A percentile compares a stretch with the other conserved stretches of the same genome.
These are phyloP conservation scores for Acacia melanoxylon DNA, from an alignment of 306 rosid species.

Conservation along the genomic window DNA sequence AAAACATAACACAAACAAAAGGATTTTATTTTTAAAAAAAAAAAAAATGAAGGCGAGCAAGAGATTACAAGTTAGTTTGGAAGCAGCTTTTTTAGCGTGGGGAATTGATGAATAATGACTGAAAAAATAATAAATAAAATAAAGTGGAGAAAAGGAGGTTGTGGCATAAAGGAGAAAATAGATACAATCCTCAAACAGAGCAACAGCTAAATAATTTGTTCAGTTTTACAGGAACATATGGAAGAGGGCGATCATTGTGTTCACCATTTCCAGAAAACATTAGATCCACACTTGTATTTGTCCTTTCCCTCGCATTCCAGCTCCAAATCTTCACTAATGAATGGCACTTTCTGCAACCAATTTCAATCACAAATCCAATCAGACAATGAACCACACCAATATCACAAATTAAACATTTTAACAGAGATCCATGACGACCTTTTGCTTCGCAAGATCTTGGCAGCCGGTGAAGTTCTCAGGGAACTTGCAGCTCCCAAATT, in stretches of 20 bases:
- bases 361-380: neutral
- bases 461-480: conserved; percentile 99
- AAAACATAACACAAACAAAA: too few relatives aligned
- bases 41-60: neutral
- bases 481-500: conserved; percentile 96
- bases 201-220: neutral
- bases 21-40: too few relatives aligned
- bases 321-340: conserved; percentile 72
- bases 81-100: neutral
- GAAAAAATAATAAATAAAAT: neutral
- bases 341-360: conserved; percentile 82
- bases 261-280: conserved; percentile 99
- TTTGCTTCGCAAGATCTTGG: conserved; percentile 98
- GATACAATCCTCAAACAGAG: conserved; percentile 18
- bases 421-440: conserved; percentile 41
- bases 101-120: too few relatives aligned
- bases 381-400: neutral
- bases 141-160: conserved; percentile 9
- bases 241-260: neutral
- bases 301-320: conserved; percentile 95
- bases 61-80: neutral
- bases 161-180: conserved; percentile 21
- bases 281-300: conserved; percentile 97
- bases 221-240: neutral
- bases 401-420: neutral